These are phyloP conservation scores for Pythium myriotylum DNA, from an alignment of 352 stramenopile genomes.

Conservation along the genomic window DNA sequence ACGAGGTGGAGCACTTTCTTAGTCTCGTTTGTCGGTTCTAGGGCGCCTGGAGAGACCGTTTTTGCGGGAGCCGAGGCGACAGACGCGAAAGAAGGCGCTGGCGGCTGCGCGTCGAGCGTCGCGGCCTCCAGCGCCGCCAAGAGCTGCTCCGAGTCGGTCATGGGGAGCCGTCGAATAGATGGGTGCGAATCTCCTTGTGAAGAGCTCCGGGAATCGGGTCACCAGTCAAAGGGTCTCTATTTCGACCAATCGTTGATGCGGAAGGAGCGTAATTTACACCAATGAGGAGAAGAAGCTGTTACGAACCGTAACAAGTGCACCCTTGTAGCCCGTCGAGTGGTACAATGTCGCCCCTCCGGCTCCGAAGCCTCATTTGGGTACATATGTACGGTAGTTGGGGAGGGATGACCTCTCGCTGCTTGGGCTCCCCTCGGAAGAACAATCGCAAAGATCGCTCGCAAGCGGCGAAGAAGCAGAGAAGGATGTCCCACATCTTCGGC, in stretches of 20 bases:
- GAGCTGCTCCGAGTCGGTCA: conserved; percentile 23
- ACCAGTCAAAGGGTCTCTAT: conserved; percentile 29
- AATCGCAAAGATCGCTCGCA: conserved; percentile 1
- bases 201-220: conserved; percentile 23
- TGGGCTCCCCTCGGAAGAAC: conserved; percentile 11
- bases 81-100: neutral
- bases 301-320: neutral
- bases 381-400: too few species aligned
- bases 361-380: too few species aligned
- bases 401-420: conserved; percentile 10
- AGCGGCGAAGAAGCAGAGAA: conserved; percentile 17
- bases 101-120: conserved; percentile 4
- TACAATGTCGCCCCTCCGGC: too few species aligned
- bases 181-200: conserved; percentile 9
- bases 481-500: conserved; percentile 85
- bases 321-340: neutral
- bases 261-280: neutral
- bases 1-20: conserved; percentile 84
- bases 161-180: conserved; percentile 4
- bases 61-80: conserved; percentile 2
- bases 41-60: conserved; percentile 3
- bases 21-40: conserved; percentile 17
- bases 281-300: conserved; percentile 9
- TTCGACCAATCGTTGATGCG: conserved; percentile 23
- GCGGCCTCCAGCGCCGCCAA: conserved; percentile 16